Percentiles rank a stretch among this genome's conserved stretches.
Conservation (phyloP, 768 basidiomycete species). For the Mycena sanguinolenta region DNA sequence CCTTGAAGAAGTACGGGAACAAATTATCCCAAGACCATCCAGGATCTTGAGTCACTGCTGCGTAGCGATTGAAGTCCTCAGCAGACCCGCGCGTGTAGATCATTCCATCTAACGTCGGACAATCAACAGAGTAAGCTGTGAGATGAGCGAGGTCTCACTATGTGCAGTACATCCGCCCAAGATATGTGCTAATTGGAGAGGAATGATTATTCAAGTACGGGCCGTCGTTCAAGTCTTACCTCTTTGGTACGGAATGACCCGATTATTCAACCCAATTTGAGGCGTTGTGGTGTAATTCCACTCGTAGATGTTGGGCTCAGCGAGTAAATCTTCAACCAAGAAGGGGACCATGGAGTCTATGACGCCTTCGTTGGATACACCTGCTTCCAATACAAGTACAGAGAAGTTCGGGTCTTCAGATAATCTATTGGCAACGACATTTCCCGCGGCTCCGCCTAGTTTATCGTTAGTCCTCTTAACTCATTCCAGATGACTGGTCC, state of each 20-base stretch:
- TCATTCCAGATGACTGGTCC: neutral
- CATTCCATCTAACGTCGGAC: neutral
- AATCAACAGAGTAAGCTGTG: neutral
- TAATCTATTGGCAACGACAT: neutral
- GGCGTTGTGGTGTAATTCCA: conserved; percentile 6
- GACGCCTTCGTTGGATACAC: neutral
- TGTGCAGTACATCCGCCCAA: neutral
- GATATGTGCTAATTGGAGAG: neutral
- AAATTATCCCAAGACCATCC: conserved; percentile 44
- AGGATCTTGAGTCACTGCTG: conserved; percentile 15
- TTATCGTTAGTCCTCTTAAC: neutral
- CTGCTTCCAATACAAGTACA: neutral
- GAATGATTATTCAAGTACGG: neutral
- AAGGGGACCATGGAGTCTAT: neutral
- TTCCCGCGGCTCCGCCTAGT: neutral
- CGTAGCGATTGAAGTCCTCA: conserved; percentile 26
- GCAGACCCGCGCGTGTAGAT: neutral
- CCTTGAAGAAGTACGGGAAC: conserved; percentile 46
- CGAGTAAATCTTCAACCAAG: neutral
- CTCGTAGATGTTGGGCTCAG: neutral
- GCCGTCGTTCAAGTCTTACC: neutral
- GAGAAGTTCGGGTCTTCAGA: conserved; percentile 1
- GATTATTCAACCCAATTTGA: neutral
- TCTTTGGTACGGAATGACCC: neutral
- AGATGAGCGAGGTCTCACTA: too few relatives aligned